Conservation (phyloP, 2,329 filamentous ascomycete species). For the Fusarium guadeloupense region DNA sequence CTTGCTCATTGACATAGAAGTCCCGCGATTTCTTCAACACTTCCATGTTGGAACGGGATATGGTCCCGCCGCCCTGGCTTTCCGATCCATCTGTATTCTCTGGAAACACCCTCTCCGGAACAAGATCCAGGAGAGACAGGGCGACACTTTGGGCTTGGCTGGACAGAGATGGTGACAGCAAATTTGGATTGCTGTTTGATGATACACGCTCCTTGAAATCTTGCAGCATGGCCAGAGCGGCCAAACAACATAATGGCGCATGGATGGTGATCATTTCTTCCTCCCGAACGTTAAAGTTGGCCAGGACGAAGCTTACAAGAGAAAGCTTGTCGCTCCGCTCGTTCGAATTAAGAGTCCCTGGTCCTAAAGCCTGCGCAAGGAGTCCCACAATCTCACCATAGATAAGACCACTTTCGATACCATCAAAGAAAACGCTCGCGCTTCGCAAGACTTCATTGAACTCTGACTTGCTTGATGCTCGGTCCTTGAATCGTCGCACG, state of each 20-base stretch:
- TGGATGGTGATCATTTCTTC: conserved; percentile 94
- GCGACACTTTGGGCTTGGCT: conserved; percentile 59
- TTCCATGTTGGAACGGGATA: conserved; percentile 51
- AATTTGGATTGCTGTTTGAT: conserved; percentile 44
- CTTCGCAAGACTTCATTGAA: conserved; percentile 90
- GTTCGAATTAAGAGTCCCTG: conserved; percentile 53
- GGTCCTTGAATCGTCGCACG: conserved; percentile 76
- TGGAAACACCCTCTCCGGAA: conserved; percentile 71
- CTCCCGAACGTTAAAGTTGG: conserved; percentile 91
- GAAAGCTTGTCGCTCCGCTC: conserved; percentile 71
- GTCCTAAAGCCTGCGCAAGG: conserved; percentile 67
- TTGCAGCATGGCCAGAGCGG: conserved; percentile 72
- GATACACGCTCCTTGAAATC: conserved; percentile 56
- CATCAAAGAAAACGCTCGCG: conserved; percentile 96
- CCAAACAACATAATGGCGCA: conserved; percentile 72
- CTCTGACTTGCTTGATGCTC: conserved; percentile 71
- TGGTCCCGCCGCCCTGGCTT: conserved; percentile 2
- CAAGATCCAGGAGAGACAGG: conserved; percentile 67
- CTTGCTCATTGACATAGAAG: conserved; percentile 77
- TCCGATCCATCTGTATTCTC: conserved; percentile 14
- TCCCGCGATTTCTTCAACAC: conserved; percentile 68
- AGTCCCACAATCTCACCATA: conserved; percentile 83
- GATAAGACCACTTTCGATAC: conserved; percentile 92
- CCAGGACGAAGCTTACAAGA: conserved; percentile 82
- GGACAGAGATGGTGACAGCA: conserved; percentile 45